phyloP scores from a whole-genome alignment of 805 yeast species.

The Wickerhamomyces pijperi region DNA sequence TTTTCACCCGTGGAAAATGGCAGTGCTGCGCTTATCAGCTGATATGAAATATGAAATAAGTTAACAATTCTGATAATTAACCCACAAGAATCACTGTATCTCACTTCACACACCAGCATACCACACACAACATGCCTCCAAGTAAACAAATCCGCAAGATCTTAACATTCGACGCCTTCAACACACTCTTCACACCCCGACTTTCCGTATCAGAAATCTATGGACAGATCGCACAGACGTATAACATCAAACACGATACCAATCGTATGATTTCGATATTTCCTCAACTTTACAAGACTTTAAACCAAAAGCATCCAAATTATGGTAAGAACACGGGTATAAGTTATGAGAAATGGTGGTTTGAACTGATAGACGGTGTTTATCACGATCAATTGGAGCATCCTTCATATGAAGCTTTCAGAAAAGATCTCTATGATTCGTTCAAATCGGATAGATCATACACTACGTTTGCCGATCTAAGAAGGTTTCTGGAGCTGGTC shows the following conservation, averaged over 20 bases:
- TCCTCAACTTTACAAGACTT: conserved; percentile 23
- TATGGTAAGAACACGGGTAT: conserved; percentile 39
- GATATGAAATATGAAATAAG: too few relatives aligned
- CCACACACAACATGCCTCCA: too few relatives aligned
- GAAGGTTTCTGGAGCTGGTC: conserved; percentile 29
- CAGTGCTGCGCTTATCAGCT: too few relatives aligned
- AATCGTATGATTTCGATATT: conserved; percentile 10
- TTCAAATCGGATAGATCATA: conserved; percentile 49
- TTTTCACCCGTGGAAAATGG: too few relatives aligned
- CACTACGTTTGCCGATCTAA: conserved; percentile 40
- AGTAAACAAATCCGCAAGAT: too few relatives aligned
- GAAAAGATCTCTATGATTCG: conserved; percentile 28
- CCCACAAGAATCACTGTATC: too few relatives aligned
- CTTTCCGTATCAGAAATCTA: conserved; percentile 46
- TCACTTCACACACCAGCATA: too few relatives aligned
- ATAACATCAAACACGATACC: conserved; percentile 23
- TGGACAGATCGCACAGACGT: conserved; percentile 31
- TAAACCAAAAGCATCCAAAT: conserved; percentile 38
- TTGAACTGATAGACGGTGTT: conserved; percentile 30
- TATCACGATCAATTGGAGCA: conserved; percentile 27
- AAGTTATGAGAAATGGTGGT: conserved; percentile 47
- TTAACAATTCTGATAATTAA: too few relatives aligned
- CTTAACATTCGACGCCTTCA: conserved; percentile 65
- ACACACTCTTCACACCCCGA: conserved; percentile 50
- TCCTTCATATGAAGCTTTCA: conserved; percentile 23